A percentile compares a stretch with the other conserved stretches of the same genome.
Conservation (phyloP, 257 asterid genomes). For the Rubia yunnanensis region DNA sequence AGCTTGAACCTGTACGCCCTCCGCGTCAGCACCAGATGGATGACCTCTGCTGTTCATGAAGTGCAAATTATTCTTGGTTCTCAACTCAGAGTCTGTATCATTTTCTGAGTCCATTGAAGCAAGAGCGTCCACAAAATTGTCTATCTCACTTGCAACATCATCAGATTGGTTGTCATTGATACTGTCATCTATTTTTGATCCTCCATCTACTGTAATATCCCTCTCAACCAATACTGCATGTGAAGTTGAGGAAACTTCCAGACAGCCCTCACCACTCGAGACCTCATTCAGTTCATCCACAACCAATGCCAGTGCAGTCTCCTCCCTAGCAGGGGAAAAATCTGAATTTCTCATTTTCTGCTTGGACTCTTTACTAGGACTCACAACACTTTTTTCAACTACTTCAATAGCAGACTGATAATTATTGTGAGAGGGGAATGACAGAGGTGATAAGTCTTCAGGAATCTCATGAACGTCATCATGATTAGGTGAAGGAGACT, state of each 20-base stretch:
- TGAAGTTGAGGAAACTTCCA: constrained; percentile 24
- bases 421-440: constrained; percentile 25
- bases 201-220: constrained; percentile 38
- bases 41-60: constrained; percentile 24
- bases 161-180: constrained; percentile 47
- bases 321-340: constrained; percentile 31
- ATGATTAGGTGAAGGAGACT: constrained; percentile 62
- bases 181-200: constrained; percentile 31
- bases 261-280: constrained; percentile 20
- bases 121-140: constrained; percentile 71
- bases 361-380: constrained; percentile 35
- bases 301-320: constrained; percentile 19
- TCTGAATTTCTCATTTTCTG: constrained; percentile 30
- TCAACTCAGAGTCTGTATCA: constrained; percentile 60
- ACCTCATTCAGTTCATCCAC: constrained; percentile 26
- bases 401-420: constrained; percentile 31
- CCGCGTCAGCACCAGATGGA: constrained; percentile 24
- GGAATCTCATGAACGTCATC: constrained; percentile 48
- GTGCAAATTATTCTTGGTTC: constrained; percentile 35
- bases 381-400: constrained; percentile 31
- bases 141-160: constrained; percentile 64
- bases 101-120: constrained; percentile 66
- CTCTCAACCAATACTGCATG: constrained; percentile 33
- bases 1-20: constrained; percentile 30
- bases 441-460: constrained; percentile 29